Evolutionary conservation across 2,329 filamentous ascomycete species (phyloP).

Genomic region (Trichoderma lentiforme): DNA sequence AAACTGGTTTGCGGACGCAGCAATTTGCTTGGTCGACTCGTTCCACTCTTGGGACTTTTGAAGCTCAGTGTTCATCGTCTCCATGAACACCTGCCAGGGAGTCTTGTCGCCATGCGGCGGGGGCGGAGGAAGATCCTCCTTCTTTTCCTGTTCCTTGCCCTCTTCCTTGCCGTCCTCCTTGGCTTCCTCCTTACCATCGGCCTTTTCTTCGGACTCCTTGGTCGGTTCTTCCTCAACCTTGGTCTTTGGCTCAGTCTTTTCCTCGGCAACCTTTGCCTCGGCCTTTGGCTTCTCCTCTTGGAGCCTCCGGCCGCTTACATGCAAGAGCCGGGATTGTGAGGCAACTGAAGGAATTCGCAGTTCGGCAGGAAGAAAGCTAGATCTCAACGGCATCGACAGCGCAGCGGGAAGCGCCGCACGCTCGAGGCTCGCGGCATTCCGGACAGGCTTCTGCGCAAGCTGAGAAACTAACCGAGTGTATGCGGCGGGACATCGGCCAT

Average conservation of each 20-base stretch:
- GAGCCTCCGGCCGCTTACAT: constrained; percentile 29
- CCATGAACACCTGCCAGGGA: constrained; percentile 97
- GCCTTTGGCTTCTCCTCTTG: constrained; percentile 32
- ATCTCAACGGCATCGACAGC: constrained; percentile 41
- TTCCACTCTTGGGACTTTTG: constrained; percentile 99
- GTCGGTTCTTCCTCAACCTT: constrained; percentile 26
- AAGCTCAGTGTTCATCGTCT: constrained; percentile 92
- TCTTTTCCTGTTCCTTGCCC: constrained; percentile 54
- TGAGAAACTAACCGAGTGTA: constrained; percentile 46
- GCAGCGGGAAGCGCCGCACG: constrained; percentile 28
- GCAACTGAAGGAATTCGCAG: constrained; percentile 34
- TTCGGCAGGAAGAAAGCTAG: constrained; percentile 41
- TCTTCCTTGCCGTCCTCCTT: constrained; percentile 43
- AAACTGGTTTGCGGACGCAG: constrained; percentile 84
- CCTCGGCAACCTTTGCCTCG: constrained; percentile 19
- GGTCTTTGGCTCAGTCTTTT: constrained; percentile 19
- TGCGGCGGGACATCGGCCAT: constrained; percentile 44
- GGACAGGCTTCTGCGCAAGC: constrained; percentile 30
- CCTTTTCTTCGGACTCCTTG: constrained; percentile 41
- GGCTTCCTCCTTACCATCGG: constrained; percentile 47
- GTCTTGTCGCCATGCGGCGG: constrained; percentile 98
- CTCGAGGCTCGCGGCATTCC: constrained; percentile 28
- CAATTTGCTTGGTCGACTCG: constrained; percentile 92
- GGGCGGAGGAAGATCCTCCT: constrained; percentile 73
- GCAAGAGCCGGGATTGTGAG: constrained; percentile 33